Evolutionary conservation across 2,329 filamentous ascomycete species (phyloP).

Genomic region (Trichoderma breve): DNA sequence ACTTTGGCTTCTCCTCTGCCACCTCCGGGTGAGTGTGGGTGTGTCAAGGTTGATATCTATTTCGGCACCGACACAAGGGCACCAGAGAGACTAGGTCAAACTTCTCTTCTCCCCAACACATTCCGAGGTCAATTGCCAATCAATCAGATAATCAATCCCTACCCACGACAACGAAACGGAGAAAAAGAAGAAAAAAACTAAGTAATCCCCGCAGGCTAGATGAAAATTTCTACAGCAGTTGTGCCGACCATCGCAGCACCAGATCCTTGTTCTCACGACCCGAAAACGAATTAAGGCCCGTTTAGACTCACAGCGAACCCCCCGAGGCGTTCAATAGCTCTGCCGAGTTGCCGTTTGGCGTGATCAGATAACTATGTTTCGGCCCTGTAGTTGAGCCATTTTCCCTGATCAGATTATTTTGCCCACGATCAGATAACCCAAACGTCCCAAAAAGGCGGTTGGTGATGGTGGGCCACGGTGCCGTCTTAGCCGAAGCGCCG

Average conservation of each 20-base stretch:
- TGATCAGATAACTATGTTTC: slow-evolving; percentile 16
- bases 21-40: background rate
- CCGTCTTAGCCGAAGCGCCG: slow-evolving; percentile 16
- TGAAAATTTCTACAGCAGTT: background rate
- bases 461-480: slow-evolving; percentile 5
- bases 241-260: background rate
- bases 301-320: slow-evolving; percentile 2
- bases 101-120: background rate
- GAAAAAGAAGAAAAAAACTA: background rate
- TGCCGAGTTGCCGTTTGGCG: slow-evolving; percentile 6
- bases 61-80: background rate
- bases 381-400: slow-evolving; percentile 15
- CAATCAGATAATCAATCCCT: slow-evolving; percentile 8
- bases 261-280: background rate
- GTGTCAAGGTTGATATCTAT: background rate
- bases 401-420: slow-evolving; percentile 14
- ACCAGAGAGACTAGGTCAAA: background rate
- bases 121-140: background rate
- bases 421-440: slow-evolving; percentile 11
- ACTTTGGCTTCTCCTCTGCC: background rate
- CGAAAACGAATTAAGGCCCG: background rate
- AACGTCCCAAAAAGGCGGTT: background rate
- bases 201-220: background rate
- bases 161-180: background rate
- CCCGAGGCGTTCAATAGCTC: slow-evolving; percentile 9